Evolutionary conservation across 2,329 filamentous ascomycete genomes (phyloP).

Genomic region (Calonectria hawksworthii): DNA sequence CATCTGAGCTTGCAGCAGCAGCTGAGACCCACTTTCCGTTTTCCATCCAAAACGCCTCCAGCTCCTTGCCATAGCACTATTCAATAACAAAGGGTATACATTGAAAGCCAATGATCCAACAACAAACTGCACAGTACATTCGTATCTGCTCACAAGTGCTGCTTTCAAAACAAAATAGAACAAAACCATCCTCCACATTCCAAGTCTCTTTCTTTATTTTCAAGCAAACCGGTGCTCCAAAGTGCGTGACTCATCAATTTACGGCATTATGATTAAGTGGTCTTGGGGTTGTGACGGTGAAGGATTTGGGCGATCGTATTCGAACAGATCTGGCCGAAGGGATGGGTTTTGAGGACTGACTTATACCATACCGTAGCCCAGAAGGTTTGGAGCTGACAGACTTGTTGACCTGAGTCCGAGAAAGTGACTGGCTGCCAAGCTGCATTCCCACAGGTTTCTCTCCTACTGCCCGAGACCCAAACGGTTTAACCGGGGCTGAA

Average conservation of each 20-base stretch:
- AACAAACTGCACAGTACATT: constrained; percentile 27
- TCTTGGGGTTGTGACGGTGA: constrained; percentile 29
- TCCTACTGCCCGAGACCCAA: constrained; percentile 25
- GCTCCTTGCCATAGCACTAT: constrained; percentile 34
- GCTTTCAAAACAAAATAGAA: background rate
- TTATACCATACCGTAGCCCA: constrained; percentile 29
- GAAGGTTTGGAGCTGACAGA: constrained; percentile 38
- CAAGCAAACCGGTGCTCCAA: background rate
- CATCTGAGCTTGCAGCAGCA: background rate
- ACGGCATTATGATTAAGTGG: constrained; percentile 23
- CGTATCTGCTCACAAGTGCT: constrained; percentile 21
- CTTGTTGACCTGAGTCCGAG: constrained; percentile 29
- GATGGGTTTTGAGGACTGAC: constrained; percentile 24
- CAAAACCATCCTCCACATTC: background rate
- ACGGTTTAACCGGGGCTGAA: constrained; percentile 19
- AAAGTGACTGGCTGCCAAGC: constrained; percentile 22
- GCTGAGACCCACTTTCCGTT: background rate
- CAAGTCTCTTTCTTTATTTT: background rate
- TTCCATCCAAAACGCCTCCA: constrained; percentile 37
- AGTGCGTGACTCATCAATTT: constrained; percentile 26
- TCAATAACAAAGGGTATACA: constrained; percentile 43
- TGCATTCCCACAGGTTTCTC: constrained; percentile 26
- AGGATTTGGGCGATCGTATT: constrained; percentile 41
- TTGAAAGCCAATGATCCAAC: constrained; percentile 37
- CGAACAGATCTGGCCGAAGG: constrained; percentile 42